phyloP scores from a whole-genome alignment of 2,329 filamentous ascomycete genomes.

The Fusarium udum region DNA sequence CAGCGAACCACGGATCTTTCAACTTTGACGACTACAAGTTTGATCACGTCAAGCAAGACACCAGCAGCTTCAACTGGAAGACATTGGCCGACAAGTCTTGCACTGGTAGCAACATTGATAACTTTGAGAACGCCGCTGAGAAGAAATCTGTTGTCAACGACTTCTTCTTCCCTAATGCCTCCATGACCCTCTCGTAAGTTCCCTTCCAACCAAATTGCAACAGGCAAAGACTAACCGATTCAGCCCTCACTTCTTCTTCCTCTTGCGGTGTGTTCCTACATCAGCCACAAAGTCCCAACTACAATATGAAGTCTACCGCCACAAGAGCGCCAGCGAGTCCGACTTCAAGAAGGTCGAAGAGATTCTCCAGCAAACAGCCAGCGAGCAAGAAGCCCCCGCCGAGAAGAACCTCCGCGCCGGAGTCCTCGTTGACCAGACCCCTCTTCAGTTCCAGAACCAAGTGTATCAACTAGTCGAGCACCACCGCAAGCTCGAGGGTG shows the following conservation, averaged over 20 bases:
- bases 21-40: conserved; percentile 63
- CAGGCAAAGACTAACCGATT: conserved; percentile 41
- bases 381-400: conserved; percentile 18
- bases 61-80: conserved; percentile 68
- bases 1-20: conserved; percentile 54
- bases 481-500: conserved; percentile 27
- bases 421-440: conserved; percentile 9
- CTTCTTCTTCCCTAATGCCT: conserved; percentile 38
- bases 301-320: conserved; percentile 32
- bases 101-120: conserved; percentile 51
- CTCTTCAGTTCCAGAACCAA: conserved; percentile 29
- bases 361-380: conserved; percentile 10
- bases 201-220: conserved; percentile 60
- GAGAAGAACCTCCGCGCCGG: conserved; percentile 21
- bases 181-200: conserved; percentile 44
- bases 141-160: conserved; percentile 22
- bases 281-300: conserved; percentile 15
- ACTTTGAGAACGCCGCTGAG: background rate
- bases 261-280: conserved; percentile 23
- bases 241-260: conserved; percentile 41
- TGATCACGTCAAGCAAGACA: conserved; percentile 64
- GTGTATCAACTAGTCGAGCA: conserved; percentile 29
- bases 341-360: conserved; percentile 23
- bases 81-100: conserved; percentile 52
- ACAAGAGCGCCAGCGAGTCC: conserved; percentile 21